Evolutionary conservation across 768 basidiomycete genomes (phyloP), one percentile per base, ranked within the genome.

Genomic region (Auricularia auricula-judae): DNA sequence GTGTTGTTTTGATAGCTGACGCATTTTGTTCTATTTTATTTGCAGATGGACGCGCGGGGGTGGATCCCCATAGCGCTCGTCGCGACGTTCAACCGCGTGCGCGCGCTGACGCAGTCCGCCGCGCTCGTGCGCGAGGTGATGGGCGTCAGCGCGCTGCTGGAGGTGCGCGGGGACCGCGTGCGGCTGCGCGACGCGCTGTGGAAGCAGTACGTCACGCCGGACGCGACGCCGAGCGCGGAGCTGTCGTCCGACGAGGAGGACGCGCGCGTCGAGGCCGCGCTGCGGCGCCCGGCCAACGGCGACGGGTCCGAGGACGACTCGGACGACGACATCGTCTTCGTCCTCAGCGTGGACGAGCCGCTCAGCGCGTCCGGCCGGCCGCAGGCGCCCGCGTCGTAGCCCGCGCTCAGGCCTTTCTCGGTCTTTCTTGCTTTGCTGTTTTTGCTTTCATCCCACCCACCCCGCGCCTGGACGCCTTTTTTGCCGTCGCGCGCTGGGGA

Each of bases 41-140:
- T 42, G 23, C 69, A 96, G 93, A 95, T 98, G 94, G 93, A 97
- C 73, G 79, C 82, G 3, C 78, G 82, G 64, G 94, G 94, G 10
- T 98, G 91, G 91, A 86, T 98, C 62, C 82, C 87, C 11, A 88
- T 95, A 58, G 69, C 82, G 14, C 77, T 93, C 62, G 81, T 98
- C 64, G 88, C 91, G 1, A 90, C 91, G 11, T 98, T 97, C 80
- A 91, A 90, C 70, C 87, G 94, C 51, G 83, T 96, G 64, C 82
- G 79, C 69, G 79, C 79, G 60, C 74, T 95, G 63, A 91, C 91
- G 5, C 29, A 70, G 71, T 80, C 80, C 63, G 43, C 74, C 12
- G 51, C 81, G 33, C 75, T 89, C 47, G 88, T 96, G 53, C 77
- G 77, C 60, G 90, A 93, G 36, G 86, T 88, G 12, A 79, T 95